Evolutionary conservation across 176 grass and related monocot genomes (phyloP).

Genomic region (Musa itinerans): DNA sequence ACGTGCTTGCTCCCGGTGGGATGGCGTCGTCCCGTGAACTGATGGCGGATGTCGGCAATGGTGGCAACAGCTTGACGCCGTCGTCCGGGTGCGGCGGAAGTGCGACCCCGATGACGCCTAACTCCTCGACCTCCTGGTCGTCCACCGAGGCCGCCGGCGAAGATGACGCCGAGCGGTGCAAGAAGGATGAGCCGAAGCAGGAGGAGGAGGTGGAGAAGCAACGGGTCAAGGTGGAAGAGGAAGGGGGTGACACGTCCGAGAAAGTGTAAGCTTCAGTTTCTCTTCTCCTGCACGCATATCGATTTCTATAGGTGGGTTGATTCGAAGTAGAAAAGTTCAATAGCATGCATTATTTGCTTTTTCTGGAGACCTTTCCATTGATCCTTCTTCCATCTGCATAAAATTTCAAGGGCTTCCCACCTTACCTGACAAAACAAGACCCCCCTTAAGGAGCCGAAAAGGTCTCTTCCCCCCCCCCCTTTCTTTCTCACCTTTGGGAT

Average conservation of each 20-base stretch:
- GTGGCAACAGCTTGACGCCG: neutral
- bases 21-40: neutral
- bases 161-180: constrained; percentile 34
- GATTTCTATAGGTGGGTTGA: neutral
- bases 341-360: neutral
- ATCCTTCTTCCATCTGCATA: neutral
- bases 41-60: neutral
- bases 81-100: neutral
- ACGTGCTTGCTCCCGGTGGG: constrained; percentile 7
- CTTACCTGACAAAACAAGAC: constrained; percentile 23
- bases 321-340: too few species aligned
- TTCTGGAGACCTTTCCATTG: neutral
- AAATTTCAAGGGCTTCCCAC: constrained; percentile 54
- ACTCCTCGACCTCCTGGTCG: constrained; percentile 72
- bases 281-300: neutral
- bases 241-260: constrained; percentile 46
- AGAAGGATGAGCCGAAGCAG: constrained; percentile 25
- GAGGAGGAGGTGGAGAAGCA: constrained; percentile 47
- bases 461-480: neutral
- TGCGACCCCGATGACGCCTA: constrained; percentile 44
- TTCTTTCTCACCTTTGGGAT: neutral
- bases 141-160: constrained; percentile 58
- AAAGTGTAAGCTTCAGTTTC: constrained; percentile 50
- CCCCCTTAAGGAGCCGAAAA: neutral
- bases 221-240: constrained; percentile 20